A percentile compares a stretch with the other conserved stretches of the same genome.
These are phyloP conservation scores for Phytophthora agathidicida DNA, from an alignment of 352 stramenopile genomes.

Conservation along the genomic window DNA sequence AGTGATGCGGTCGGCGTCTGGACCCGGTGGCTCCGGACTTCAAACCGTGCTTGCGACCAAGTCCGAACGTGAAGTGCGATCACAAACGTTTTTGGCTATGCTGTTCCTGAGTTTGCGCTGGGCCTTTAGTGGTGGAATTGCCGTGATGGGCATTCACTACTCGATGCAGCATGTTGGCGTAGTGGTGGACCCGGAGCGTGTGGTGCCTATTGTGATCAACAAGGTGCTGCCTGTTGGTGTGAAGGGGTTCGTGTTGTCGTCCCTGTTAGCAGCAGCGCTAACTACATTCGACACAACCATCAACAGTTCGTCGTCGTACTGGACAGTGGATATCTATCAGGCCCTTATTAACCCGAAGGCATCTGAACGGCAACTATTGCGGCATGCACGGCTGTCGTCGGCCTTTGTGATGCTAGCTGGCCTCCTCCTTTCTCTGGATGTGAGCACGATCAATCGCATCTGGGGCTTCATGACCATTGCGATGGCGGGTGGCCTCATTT, in stretches of 20 bases:
- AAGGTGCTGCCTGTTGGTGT: conserved; percentile 70
- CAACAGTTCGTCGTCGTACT: conserved; percentile 81
- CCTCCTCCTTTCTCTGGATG: conserved; percentile 65
- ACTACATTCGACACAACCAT: conserved; percentile 86
- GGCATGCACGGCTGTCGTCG: conserved; percentile 68
- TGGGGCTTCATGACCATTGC: conserved; percentile 86
- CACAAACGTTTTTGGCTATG: conserved; percentile 82
- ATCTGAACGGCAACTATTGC: conserved; percentile 61
- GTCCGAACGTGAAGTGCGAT: conserved; percentile 78
- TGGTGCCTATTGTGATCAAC: conserved; percentile 78
- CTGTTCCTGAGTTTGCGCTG: conserved; percentile 71
- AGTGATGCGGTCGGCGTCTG: conserved; percentile 72
- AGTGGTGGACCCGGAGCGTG: conserved; percentile 71
- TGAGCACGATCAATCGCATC: conserved; percentile 80
- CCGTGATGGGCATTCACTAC: conserved; percentile 75
- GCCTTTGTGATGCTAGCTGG: conserved; percentile 64
- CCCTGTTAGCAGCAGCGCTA: conserved; percentile 69
- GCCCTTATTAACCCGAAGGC: conserved; percentile 66
- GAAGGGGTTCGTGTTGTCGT: conserved; percentile 75
- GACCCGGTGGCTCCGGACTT: conserved; percentile 66
- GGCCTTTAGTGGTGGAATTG: conserved; percentile 78
- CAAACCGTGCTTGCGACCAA: conserved; percentile 82
- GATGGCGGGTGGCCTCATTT: conserved; percentile 68
- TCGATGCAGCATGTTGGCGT: conserved; percentile 46
- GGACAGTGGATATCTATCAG: conserved; percentile 86